Conservation (phyloP, 2,329 filamentous ascomycete species). For the Massarina eburnea region DNA sequence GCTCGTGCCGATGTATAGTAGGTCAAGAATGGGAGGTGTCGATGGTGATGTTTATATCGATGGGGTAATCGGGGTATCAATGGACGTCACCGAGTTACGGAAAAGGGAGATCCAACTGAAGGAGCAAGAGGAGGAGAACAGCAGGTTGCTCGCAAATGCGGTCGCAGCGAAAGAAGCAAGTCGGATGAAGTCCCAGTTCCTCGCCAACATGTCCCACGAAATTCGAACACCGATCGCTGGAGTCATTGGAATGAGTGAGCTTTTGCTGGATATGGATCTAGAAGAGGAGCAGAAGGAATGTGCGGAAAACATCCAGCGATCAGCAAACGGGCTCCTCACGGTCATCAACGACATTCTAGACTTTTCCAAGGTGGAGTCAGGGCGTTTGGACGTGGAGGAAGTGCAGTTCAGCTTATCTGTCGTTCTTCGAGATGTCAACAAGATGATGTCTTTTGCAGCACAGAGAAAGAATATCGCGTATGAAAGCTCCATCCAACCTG, state of each 20-base stretch:
- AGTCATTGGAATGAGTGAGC: conserved; percentile 77
- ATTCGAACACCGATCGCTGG: conserved; percentile 78
- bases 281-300: conserved; percentile 72
- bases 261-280: conserved; percentile 68
- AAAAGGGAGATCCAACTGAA: conserved; percentile 64
- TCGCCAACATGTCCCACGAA: conserved; percentile 82
- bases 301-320: conserved; percentile 76
- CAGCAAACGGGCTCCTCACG: conserved; percentile 77
- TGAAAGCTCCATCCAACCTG: conserved; percentile 62
- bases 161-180: conserved; percentile 79
- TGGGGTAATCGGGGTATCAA: conserved; percentile 75
- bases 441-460: conserved; percentile 86
- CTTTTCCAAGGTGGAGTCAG: conserved; percentile 83
- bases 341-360: conserved; percentile 92
- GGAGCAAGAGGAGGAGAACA: conserved; percentile 68
- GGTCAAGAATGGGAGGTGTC: conserved; percentile 56
- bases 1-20: conserved; percentile 66
- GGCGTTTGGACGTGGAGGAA: conserved; percentile 75
- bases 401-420: conserved; percentile 76
- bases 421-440: conserved; percentile 75
- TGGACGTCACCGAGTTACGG: conserved; percentile 76
- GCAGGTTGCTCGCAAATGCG: conserved; percentile 71
- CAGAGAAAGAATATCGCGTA: conserved; percentile 77
- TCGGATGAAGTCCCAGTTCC: conserved; percentile 76
- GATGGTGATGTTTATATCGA: conserved; percentile 60